Percentiles rank a stretch among this genome's conserved stretches.
phyloP scores from a whole-genome alignment of 768 basidiomycete species.

The Boletus sp. region DNA sequence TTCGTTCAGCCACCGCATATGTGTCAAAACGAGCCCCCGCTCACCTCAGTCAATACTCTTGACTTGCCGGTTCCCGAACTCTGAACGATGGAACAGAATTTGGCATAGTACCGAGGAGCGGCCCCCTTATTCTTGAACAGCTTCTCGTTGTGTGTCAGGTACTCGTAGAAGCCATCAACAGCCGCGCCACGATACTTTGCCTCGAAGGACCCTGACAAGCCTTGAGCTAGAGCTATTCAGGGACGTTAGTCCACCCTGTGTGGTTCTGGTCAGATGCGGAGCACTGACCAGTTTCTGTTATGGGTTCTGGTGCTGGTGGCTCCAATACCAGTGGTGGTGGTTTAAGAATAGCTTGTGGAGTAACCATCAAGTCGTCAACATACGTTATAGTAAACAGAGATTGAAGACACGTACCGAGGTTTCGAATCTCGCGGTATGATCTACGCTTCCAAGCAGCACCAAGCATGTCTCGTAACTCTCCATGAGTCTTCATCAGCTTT shows the following conservation, averaged over 20 bases:
- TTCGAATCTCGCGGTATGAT: neutral
- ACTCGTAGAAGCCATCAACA: slow-evolving; percentile 5
- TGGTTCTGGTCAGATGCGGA: neutral
- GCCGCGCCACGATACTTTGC: neutral
- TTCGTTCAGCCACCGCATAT: neutral
- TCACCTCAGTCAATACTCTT: slow-evolving; percentile 1
- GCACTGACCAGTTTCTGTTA: neutral
- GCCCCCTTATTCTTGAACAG: neutral
- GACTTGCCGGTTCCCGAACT: slow-evolving; percentile 3
- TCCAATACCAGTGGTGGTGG: neutral
- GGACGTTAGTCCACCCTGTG: neutral
- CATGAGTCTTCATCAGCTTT: neutral
- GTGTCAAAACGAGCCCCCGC: neutral
- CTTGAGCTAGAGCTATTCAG: neutral
- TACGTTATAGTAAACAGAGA: neutral
- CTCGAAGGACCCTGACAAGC: neutral
- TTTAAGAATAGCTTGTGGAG: neutral
- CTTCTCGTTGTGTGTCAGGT: slow-evolving; percentile 1
- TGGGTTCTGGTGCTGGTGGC: too few relatives aligned
- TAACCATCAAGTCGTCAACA: neutral
- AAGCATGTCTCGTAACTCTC: neutral
- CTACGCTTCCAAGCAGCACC: neutral
- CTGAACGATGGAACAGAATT: slow-evolving; percentile 3
- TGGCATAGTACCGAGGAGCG: neutral
- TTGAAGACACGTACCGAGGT: neutral